Evolutionary conservation across 768 basidiomycete species (phyloP).

Genomic region (Clathrus columnatus): DNA sequence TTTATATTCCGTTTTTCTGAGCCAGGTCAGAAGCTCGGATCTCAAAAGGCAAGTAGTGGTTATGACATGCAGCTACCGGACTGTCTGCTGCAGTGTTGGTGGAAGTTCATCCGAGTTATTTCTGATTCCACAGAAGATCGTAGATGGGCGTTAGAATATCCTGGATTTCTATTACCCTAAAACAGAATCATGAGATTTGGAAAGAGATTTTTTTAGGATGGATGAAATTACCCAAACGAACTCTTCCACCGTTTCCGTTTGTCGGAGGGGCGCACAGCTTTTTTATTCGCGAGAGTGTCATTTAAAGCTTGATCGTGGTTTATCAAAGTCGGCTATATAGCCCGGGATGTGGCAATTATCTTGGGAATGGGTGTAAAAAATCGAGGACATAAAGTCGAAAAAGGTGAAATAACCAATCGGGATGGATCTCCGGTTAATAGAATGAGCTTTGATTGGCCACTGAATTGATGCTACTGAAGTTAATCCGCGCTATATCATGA

Average conservation of each 20-base stretch:
- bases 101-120: neutral
- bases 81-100: neutral
- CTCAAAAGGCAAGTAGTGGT: neutral
- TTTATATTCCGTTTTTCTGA: neutral
- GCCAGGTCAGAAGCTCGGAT: neutral
- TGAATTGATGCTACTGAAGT: no score
- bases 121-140: neutral
- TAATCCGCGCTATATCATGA: no score
- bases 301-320: neutral
- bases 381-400: neutral
- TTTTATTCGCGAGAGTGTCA: neutral
- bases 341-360: neutral
- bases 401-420: neutral
- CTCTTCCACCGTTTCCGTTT: neutral
- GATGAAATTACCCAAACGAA: no score
- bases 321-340: neutral
- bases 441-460: neutral
- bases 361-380: neutral
- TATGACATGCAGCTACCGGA: neutral
- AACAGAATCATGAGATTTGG: no score
- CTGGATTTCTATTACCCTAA: no score
- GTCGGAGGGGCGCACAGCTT: neutral
- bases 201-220: no score
- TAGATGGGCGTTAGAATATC: no score
- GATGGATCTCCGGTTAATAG: neutral